Conservation (phyloP, 1,139 yeast genomes). For the Lodderomyces pseudojiufengensis region DNA sequence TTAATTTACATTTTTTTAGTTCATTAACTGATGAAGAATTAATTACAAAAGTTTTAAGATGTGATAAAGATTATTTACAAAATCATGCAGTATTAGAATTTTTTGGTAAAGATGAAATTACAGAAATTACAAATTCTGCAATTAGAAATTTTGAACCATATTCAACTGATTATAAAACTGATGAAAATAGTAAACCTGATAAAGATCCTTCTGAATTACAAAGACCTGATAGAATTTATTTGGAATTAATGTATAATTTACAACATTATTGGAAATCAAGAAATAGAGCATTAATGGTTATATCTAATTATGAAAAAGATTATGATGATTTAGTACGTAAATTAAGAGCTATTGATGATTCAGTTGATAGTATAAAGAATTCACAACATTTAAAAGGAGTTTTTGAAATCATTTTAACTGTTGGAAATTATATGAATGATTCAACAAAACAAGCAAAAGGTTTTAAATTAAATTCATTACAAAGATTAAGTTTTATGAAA, state of each 20-base stretch:
- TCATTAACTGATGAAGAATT: conserved; percentile 53
- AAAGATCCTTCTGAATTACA: conserved; percentile 73
- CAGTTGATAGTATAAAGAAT: conserved; percentile 56
- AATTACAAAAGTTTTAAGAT: conserved; percentile 53
- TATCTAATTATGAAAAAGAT: conserved; percentile 63
- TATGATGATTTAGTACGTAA: conserved; percentile 63
- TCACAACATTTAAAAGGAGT: conserved; percentile 61
- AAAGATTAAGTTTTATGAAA: conserved; percentile 70
- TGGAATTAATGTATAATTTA: conserved; percentile 69
- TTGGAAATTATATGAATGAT: conserved; percentile 84
- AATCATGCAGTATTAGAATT: conserved; percentile 69
- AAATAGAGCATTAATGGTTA: conserved; percentile 62
- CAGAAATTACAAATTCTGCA: conserved; percentile 59
- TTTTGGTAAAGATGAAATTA: conserved; percentile 63
- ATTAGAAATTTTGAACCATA: conserved; percentile 70
- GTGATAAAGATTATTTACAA: conserved; percentile 55
- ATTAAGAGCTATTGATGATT: conserved; percentile 59
- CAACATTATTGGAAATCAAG: conserved; percentile 82
- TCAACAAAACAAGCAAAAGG: conserved; percentile 77
- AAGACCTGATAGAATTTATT: conserved; percentile 69
- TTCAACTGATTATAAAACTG: conserved; percentile 50
- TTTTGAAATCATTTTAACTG: conserved; percentile 73
- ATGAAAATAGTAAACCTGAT: conserved; percentile 52
- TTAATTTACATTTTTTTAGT: conserved; percentile 64
- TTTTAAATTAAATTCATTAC: conserved; percentile 70